Percentiles rank a stretch among this genome's conserved stretches.
Conservation (phyloP, 345 rosid species). For the Lenwebbia sp. region DNA sequence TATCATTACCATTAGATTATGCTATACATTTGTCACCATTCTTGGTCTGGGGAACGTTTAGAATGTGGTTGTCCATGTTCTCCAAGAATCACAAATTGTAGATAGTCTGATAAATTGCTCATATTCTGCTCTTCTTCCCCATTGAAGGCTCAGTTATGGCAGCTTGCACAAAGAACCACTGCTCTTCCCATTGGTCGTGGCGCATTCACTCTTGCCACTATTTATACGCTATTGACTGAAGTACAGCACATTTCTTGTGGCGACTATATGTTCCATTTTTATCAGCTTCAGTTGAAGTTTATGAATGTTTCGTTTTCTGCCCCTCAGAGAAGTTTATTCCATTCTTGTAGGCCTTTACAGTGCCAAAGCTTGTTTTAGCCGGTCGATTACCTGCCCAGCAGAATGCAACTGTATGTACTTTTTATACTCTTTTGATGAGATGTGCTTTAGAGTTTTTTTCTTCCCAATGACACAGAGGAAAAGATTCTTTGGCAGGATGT, state of each 20-base stretch:
- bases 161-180: conserved; percentile 89
- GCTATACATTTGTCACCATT: neutral
- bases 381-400: conserved; percentile 98
- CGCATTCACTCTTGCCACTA: conserved; percentile 91
- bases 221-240: conserved; percentile 88
- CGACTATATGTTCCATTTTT: neutral
- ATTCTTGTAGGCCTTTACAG: conserved; percentile 62
- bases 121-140: conserved; percentile 1
- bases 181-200: conserved; percentile 97
- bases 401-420: conserved; percentile 87
- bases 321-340: neutral
- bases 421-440: neutral
- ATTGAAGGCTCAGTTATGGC: conserved; percentile 89
- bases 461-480: neutral
- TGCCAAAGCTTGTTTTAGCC: conserved; percentile 94
- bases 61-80: neutral
- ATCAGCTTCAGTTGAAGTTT: neutral
- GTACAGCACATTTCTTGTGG: conserved; percentile 11
- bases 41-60: neutral
- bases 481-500: neutral
- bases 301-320: neutral
- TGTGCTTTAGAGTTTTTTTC: neutral
- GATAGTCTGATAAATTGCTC: neutral
- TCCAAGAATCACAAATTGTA: neutral
- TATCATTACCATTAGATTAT: neutral